Base-by-base conservation (phyloP, 495 filamentous ascomycete genomes). In the Lentithecium fluviatile region DNA sequence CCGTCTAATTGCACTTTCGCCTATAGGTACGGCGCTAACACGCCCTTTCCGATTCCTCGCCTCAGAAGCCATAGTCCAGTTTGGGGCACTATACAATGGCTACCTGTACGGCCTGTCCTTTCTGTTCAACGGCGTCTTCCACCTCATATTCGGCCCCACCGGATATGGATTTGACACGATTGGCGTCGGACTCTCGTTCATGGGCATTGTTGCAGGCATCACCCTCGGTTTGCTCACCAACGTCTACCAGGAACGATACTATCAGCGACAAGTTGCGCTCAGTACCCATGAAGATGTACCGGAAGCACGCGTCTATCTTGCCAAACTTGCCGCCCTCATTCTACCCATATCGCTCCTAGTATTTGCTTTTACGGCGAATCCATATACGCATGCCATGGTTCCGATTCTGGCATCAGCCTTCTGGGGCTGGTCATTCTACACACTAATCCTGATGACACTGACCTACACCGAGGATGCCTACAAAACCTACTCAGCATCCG, bases 71-170 rank as follows among this genome's bases (percentile, higher is more conserved):
- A 88, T 89, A 56, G 80, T 89, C 21, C 76, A 83, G 19, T 68
- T 83, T 6, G 72, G 87, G 36, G 76, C 83, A 0, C 45, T 63
- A 6, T 63, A 63, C 60, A 63, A 56, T 29, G 83, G 83, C 12
- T 76, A 86, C 19, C 71, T 83, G 10, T 89, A 87, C 69, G 86
- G 84, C 13, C 83, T 82, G 45, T 71, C 88, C 0, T 89, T 89
- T 69, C 77, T 89, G 4, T 74, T 89, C 24, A 86, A 89, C 71
- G 84, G 83, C 4, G 86, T 85, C 1, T 82, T 87, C 61, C 79
- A 84, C 11, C 56, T 73, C 2, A 83, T 89, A 17, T 90, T 85
- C 68, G 74, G 83, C 43, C 60, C 72, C 6, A 64, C 69, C 15
- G 69, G 74, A 1, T 87, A 88, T 60, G 74, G 76, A 8, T 89